Evolutionary conservation across 2,329 filamentous ascomycete genomes (phyloP), one percentile per base, ranked within the genome.

Genomic region (Stenocarpella maydis): DNA sequence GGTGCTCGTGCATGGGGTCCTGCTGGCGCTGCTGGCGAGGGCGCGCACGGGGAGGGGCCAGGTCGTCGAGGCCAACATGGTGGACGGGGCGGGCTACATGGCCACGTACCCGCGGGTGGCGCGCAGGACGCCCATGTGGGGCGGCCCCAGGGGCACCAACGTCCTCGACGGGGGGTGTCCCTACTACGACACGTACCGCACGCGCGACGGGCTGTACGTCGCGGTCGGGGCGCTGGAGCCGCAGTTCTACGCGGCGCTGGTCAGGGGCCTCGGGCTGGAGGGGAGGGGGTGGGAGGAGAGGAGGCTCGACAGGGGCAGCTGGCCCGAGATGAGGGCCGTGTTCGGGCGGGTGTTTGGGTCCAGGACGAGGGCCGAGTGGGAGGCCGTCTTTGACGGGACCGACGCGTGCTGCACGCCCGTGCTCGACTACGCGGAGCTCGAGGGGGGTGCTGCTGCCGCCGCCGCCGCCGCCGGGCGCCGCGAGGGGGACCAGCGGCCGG

Each of bases 51-150:
- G 93, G 0, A 82, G 81, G 2, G 95, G 95, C 0, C 95, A 98
- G 81, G 91, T 98, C 15, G 94, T 98, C 10, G 94, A 98, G 81
- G 93, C 93, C 19, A 98, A 97, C 79, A 98, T 98, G 95, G 95
- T 98, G 15, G 95, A 98, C 81, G 95, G 95, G 10, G 88, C 87
- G 26, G 88, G 90, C 43, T 95, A 95, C 79, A 82, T 98, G 31
- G 90, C 91, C 1, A 91, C 90, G 0, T 95, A 95, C 81, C 91
- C 92, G 64, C 85, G 95, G 41, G 82, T 97, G 71, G 84, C 85
- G 34, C 83, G 85, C 71, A 90, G 91, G 77, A 90, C 84, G 8
- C 85, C 87, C 0, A 77, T 90, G 47, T 95, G 93, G 84, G 78
- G 83, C 74, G 78, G 79, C 4, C 85, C 88, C 31, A 84, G 95